phyloP scores from a whole-genome alignment of 2,329 filamentous ascomycete species.

The Verticillium tricorpus region DNA sequence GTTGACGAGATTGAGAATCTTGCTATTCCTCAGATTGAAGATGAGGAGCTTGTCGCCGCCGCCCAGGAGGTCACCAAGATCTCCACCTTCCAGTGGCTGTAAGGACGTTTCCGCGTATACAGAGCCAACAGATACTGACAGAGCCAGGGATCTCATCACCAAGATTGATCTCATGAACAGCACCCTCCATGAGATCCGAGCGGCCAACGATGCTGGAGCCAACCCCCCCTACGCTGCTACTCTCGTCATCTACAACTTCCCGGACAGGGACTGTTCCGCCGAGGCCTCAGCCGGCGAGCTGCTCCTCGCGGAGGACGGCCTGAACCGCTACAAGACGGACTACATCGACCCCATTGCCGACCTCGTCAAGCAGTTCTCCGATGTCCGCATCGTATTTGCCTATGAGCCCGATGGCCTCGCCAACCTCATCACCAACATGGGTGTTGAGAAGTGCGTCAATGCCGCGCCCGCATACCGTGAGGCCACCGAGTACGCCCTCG shows the following conservation, averaged over 20 bases:
- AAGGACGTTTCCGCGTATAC: neutral
- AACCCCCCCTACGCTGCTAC: conserved; percentile 20
- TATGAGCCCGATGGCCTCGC: conserved; percentile 30
- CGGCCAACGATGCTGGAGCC: conserved; percentile 12
- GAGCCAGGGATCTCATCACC: conserved; percentile 23
- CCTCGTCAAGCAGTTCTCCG: conserved; percentile 10
- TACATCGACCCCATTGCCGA: conserved; percentile 25
- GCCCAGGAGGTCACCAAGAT: conserved; percentile 22
- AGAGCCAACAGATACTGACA: neutral
- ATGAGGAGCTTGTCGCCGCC: conserved; percentile 36
- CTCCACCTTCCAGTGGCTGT: conserved; percentile 25
- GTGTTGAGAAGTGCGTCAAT: conserved; percentile 21
- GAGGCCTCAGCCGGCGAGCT: conserved; percentile 30
- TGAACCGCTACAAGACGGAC: conserved; percentile 23
- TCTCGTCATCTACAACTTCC: conserved; percentile 31
- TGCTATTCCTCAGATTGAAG: conserved; percentile 49
- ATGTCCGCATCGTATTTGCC: conserved; percentile 8
- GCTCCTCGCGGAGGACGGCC: conserved; percentile 20
- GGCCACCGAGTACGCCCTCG: conserved; percentile 26
- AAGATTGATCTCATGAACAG: conserved; percentile 24
- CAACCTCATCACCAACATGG: conserved; percentile 30
- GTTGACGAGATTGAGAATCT: conserved; percentile 32
- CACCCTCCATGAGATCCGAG: conserved; percentile 22
- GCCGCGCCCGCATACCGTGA: conserved; percentile 23
- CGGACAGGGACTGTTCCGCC: conserved; percentile 31